A percentile compares a stretch with the other conserved stretches of the same genome.
Evolutionary conservation across 495 filamentous ascomycete species (phyloP).

Genomic region (Daldinia loculata): DNA sequence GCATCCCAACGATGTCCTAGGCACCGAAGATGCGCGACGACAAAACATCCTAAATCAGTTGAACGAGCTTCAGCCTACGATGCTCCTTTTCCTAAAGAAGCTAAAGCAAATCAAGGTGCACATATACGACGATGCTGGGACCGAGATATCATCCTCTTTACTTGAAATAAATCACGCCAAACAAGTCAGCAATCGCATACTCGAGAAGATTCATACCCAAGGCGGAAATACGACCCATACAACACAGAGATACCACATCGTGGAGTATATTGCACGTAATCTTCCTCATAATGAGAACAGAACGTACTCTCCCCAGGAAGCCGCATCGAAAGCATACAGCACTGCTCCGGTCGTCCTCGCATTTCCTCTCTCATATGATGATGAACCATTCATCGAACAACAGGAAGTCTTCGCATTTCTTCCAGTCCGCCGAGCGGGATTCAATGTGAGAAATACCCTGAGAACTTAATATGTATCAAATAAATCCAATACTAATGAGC

Average conservation of each 20-base stretch:
- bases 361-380: constrained; percentile 48
- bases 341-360: constrained; percentile 50
- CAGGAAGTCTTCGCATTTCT: constrained; percentile 52
- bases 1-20: constrained; percentile 36
- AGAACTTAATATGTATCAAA: background rate
- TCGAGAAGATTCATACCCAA: constrained; percentile 8
- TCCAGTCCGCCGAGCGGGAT: constrained; percentile 48
- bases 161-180: constrained; percentile 12
- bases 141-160: constrained; percentile 6
- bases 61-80: constrained; percentile 44
- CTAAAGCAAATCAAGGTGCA: constrained; percentile 45
- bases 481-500: background rate
- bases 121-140: constrained; percentile 38
- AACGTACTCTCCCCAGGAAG: constrained; percentile 33
- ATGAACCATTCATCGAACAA: constrained; percentile 38
- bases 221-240: constrained; percentile 11
- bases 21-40: constrained; percentile 15
- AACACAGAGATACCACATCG: constrained; percentile 38
- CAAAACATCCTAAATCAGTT: constrained; percentile 46
- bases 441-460: constrained; percentile 33
- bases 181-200: background rate
- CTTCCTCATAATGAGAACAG: constrained; percentile 49
- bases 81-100: constrained; percentile 54
- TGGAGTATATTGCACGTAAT: constrained; percentile 20
- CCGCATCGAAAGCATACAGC: constrained; percentile 28